A percentile compares a stretch with the other conserved stretches of the same genome.
Conservation (phyloP, 225 moss, liverwort and hornwort genomes). For the Sphagnum tenellum region DNA sequence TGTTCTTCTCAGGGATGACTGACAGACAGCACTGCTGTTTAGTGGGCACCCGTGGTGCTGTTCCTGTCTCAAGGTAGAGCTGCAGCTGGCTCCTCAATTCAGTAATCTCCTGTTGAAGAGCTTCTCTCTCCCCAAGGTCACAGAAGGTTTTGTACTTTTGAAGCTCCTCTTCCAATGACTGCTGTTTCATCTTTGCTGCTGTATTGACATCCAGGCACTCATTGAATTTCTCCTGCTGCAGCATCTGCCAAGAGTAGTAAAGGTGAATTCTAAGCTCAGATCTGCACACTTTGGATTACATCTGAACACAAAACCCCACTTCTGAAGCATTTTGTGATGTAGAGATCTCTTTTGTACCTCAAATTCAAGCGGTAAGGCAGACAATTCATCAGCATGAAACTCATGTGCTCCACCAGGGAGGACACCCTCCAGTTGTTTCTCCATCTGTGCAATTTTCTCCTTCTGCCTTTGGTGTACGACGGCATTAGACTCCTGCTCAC, state of each 20-base stretch:
- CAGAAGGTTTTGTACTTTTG: slow-evolving; percentile 49
- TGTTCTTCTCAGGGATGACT: slow-evolving; percentile 21
- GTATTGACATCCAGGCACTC: slow-evolving; percentile 63
- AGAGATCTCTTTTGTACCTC: slow-evolving; percentile 22
- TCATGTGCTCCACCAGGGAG: slow-evolving; percentile 34
- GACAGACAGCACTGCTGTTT: slow-evolving; percentile 34
- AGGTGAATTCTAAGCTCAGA: no score
- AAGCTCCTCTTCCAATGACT: slow-evolving; percentile 51
- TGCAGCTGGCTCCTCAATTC: slow-evolving; percentile 59
- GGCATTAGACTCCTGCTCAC: slow-evolving; percentile 78
- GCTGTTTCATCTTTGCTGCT: slow-evolving; percentile 48
- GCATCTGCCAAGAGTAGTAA: slow-evolving; percentile 22
- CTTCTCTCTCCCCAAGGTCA: slow-evolving; percentile 62
- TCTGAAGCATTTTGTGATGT: no score
- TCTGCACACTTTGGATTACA: no score
- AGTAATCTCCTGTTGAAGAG: slow-evolving; percentile 49
- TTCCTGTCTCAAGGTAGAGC: slow-evolving; percentile 36
- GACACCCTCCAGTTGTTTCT: slow-evolving; percentile 60
- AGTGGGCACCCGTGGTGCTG: slow-evolving; percentile 5
- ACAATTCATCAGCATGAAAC: slow-evolving; percentile 61
- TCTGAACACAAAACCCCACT: no score
- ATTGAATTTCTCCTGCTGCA: slow-evolving; percentile 71
- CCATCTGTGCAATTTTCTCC: slow-evolving; percentile 73
- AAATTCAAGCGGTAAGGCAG: slow-evolving; percentile 51
- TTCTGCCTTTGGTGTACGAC: slow-evolving; percentile 69